Percentiles rank a stretch among this genome's conserved stretches.
phyloP scores from a whole-genome alignment of 2,329 filamentous ascomycete genomes.

The Blumeria graminis region DNA sequence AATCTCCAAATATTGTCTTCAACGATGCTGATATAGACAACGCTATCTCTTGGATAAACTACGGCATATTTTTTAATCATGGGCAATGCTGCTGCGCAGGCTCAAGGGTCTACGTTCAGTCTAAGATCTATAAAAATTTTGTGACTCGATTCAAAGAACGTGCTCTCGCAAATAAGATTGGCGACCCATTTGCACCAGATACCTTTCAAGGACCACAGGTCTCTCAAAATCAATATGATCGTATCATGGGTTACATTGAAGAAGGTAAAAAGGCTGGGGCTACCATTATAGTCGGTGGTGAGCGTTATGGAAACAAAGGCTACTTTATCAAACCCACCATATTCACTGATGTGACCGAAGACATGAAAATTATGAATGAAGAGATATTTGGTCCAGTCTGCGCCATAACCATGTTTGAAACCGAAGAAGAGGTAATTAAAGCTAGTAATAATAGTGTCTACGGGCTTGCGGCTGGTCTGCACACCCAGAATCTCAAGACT shows the following conservation, averaged over 20 bases:
- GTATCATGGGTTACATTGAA: constrained; percentile 43
- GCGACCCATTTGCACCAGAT: constrained; percentile 38
- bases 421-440: constrained; percentile 39
- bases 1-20: constrained; percentile 38
- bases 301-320: constrained; percentile 38
- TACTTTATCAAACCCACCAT: constrained; percentile 55
- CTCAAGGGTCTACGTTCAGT: constrained; percentile 45
- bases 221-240: constrained; percentile 43
- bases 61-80: constrained; percentile 21
- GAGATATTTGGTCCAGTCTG: constrained; percentile 56
- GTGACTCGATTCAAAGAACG: constrained; percentile 39
- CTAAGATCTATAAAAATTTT: constrained; percentile 47
- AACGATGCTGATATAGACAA: constrained; percentile 36
- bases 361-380: constrained; percentile 54
- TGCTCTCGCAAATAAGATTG: constrained; percentile 37
- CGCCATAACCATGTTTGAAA: constrained; percentile 46
- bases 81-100: constrained; percentile 29
- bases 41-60: constrained; percentile 37
- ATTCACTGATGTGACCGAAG: constrained; percentile 42
- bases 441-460: constrained; percentile 39
- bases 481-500: constrained; percentile 44
- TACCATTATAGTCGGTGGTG: constrained; percentile 38
- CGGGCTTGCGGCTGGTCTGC: constrained; percentile 43
- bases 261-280: constrained; percentile 40
- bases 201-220: constrained; percentile 53